Conservation (phyloP, 2,329 filamentous ascomycete genomes). For the Taxawa tesnikishii region DNA sequence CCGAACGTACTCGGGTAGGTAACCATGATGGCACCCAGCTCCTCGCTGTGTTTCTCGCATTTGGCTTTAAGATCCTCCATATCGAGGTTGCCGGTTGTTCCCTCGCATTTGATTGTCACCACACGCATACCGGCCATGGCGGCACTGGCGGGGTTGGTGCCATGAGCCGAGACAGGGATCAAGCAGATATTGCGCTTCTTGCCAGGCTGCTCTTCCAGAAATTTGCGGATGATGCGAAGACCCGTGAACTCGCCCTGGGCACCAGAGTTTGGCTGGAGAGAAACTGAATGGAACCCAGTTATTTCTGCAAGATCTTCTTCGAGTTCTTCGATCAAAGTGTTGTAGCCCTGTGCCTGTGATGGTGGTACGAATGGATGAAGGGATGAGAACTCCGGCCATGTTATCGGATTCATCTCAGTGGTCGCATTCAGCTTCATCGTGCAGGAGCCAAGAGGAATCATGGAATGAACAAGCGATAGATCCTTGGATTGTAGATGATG, state of each 20-base stretch:
- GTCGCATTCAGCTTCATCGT: slow-evolving; percentile 98
- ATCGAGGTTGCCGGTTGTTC: slow-evolving; percentile 78
- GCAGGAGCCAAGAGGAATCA: slow-evolving; percentile 94
- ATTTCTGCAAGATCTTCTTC: slow-evolving; percentile 65
- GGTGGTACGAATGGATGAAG: slow-evolving; percentile 70
- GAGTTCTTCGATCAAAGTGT: slow-evolving; percentile 57
- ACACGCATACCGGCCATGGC: slow-evolving; percentile 95
- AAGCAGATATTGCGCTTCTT: slow-evolving; percentile 80
- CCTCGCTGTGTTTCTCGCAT: slow-evolving; percentile 74
- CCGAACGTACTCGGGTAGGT: slow-evolving; percentile 94
- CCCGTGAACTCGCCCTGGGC: slow-evolving; percentile 93
- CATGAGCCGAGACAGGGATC: slow-evolving; percentile 89
- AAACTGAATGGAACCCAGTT: slow-evolving; percentile 82
- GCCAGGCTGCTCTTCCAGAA: slow-evolving; percentile 53
- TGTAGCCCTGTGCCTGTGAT: slow-evolving; percentile 55
- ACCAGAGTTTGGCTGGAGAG: slow-evolving; percentile 88
- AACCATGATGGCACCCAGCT: slow-evolving; percentile 89
- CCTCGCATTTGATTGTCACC: slow-evolving; percentile 82
- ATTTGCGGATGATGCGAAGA: slow-evolving; percentile 76
- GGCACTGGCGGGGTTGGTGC: slow-evolving; percentile 89
- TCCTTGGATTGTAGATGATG: slow-evolving; percentile 89
- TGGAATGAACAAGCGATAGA: slow-evolving; percentile 84
- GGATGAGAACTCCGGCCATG: slow-evolving; percentile 61
- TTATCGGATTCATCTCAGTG: slow-evolving; percentile 82
- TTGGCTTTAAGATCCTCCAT: slow-evolving; percentile 75